A percentile compares a stretch with the other conserved stretches of the same genome.
Evolutionary conservation across 2,329 filamentous ascomycete species (phyloP).

Genomic region (Colletotrichum echinochloae): DNA sequence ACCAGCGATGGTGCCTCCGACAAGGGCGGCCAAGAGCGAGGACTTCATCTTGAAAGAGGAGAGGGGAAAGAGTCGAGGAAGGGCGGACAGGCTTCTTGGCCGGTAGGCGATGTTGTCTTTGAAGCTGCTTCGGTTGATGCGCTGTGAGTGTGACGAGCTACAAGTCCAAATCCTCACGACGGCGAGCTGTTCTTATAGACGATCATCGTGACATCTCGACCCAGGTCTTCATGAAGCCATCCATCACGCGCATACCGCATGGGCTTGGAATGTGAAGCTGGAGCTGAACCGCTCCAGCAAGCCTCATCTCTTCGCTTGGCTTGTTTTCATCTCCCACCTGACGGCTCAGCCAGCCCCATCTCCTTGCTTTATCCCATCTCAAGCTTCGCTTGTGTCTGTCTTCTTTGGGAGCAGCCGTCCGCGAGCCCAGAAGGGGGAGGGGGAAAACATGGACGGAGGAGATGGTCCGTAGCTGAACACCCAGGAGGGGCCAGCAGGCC

Average conservation of each 20-base stretch:
- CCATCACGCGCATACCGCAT: background rate
- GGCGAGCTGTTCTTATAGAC: constrained; percentile 3
- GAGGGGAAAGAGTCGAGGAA: background rate
- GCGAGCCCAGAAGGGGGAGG: background rate
- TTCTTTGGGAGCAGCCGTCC: background rate
- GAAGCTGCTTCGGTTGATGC: background rate
- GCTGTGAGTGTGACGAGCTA: background rate
- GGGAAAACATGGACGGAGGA: background rate
- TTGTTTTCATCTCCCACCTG: background rate
- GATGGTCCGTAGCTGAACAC: background rate
- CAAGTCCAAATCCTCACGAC: background rate
- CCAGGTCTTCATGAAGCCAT: background rate
- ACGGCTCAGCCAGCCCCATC: background rate
- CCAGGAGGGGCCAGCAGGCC: background rate
- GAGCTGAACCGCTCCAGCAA: constrained; percentile 7
- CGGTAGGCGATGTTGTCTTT: background rate
- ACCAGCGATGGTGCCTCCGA: constrained; percentile 6
- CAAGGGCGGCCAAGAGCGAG: background rate
- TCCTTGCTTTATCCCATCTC: background rate
- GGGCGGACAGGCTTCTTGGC: background rate
- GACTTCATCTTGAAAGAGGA: constrained; percentile 22
- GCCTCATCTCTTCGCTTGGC: constrained; percentile 1
- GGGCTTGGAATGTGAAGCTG: background rate
- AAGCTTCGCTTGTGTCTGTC: background rate
- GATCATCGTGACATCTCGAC: background rate